Evolutionary conservation across 495 filamentous ascomycete species (phyloP).

Genomic region (Podospora pseudopauciseta): DNA sequence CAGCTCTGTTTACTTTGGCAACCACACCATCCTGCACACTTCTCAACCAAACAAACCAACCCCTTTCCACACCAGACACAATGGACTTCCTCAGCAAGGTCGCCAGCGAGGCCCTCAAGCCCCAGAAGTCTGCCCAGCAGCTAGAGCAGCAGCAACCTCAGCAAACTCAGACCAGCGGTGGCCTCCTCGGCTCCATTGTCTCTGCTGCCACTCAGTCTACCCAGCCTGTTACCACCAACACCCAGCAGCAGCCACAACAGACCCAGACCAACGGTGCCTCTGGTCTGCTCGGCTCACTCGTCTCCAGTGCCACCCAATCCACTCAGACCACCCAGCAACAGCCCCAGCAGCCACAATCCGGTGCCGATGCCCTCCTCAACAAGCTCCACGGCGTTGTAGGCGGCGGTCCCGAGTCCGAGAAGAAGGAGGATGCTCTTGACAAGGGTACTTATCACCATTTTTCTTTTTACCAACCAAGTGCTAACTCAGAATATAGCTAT

Average conservation of each 20-base stretch:
- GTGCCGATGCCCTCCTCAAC: slow-evolving; percentile 42
- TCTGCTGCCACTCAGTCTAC: background rate
- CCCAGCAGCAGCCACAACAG: background rate
- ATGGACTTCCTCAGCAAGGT: slow-evolving; percentile 46
- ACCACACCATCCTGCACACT: slow-evolving; percentile 1
- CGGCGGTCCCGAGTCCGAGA: slow-evolving; percentile 62
- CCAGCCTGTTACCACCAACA: background rate
- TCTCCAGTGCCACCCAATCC: background rate
- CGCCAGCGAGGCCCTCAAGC: slow-evolving; percentile 22
- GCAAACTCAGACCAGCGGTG: slow-evolving; percentile 3
- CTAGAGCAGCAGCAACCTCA: slow-evolving; percentile 17
- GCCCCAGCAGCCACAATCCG: slow-evolving; percentile 15
- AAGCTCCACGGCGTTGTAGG: slow-evolving; percentile 60
- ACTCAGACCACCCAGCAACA: background rate
- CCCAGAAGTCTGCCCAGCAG: slow-evolving; percentile 17
- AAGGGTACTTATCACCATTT: slow-evolving; percentile 45
- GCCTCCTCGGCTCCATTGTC: background rate
- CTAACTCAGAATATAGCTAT: slow-evolving; percentile 44
- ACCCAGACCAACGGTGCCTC: background rate
- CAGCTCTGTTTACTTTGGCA: slow-evolving; percentile 3
- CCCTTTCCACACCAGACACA: slow-evolving; percentile 6
- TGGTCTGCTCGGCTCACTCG: background rate
- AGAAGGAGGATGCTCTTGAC: slow-evolving; percentile 65
- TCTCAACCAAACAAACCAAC: background rate
- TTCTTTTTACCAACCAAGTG: background rate